These are phyloP conservation scores for Cladobotryum mycophilum DNA, from an alignment of 2,329 filamentous ascomycete species.

Conservation along the genomic window DNA sequence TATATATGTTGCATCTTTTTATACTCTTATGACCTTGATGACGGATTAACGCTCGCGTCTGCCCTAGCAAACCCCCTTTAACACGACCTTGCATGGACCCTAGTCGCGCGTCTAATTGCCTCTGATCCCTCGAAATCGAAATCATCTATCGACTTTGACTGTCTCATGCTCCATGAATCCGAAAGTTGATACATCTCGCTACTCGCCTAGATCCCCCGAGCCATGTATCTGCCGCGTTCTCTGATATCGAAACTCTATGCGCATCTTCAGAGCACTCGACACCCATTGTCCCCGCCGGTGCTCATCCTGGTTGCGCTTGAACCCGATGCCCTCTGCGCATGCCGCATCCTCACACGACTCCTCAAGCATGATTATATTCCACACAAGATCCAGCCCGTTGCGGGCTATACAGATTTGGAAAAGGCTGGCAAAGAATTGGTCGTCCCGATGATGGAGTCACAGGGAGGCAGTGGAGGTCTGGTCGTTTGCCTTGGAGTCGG, in stretches of 20 bases:
- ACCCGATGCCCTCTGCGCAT: constrained; percentile 91
- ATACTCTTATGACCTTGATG: not conserved
- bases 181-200: constrained; percentile 13
- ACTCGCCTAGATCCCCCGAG: constrained; percentile 25
- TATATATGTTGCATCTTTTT: constrained; percentile 10
- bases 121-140: constrained; percentile 2
- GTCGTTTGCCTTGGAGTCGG: constrained; percentile 91
- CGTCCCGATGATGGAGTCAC: constrained; percentile 75
- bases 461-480: constrained; percentile 79
- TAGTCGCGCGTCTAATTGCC: constrained; percentile 12
- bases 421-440: constrained; percentile 74
- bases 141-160: not conserved
- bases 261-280: constrained; percentile 77
- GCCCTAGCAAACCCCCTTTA: not conserved
- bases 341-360: constrained; percentile 86
- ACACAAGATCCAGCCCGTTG: constrained; percentile 93
- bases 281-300: constrained; percentile 86
- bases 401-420: constrained; percentile 84
- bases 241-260: constrained; percentile 87
- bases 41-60: constrained; percentile 2
- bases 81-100: not conserved
- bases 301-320: constrained; percentile 89
- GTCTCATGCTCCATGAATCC: constrained; percentile 21
- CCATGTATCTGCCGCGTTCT: constrained; percentile 90
- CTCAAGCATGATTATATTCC: constrained; percentile 96